These are phyloP conservation scores for Plasmodium vivax DNA, from an alignment of 169 alveolate genomes.

Conservation along the genomic window DNA sequence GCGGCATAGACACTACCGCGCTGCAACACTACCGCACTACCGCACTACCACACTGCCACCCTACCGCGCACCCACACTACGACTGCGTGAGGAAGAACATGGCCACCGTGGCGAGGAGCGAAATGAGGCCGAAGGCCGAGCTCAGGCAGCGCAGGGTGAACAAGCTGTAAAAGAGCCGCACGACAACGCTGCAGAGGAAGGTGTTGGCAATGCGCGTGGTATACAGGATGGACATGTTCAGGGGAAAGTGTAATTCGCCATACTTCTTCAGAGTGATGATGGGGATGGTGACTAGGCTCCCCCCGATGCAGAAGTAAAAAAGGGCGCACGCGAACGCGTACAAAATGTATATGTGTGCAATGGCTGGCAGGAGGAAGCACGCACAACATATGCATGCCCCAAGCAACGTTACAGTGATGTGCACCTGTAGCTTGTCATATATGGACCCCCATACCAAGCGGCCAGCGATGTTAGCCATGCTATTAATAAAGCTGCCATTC, in stretches of 20 bases:
- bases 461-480: conserved; percentile 46
- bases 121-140: conserved; percentile 20
- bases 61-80: too few species aligned
- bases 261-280: conserved; percentile 49
- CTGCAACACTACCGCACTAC: neutral
- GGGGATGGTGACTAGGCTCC: conserved; percentile 55
- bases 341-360: conserved; percentile 20
- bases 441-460: conserved; percentile 41
- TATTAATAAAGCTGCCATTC: conserved; percentile 46
- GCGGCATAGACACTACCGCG: neutral
- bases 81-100: conserved; percentile 8
- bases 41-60: neutral
- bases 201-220: conserved; percentile 62
- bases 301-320: conserved; percentile 59
- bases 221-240: conserved; percentile 53
- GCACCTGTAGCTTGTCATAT: conserved; percentile 15
- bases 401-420: conserved; percentile 16
- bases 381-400: conserved; percentile 7
- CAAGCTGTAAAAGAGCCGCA: neutral
- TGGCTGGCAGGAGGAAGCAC: conserved; percentile 36
- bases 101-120: neutral
- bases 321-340: conserved; percentile 19
- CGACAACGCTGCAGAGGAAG: conserved; percentile 38
- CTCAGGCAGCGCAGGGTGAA: conserved; percentile 35
- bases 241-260: conserved; percentile 35